A percentile compares a stretch with the other conserved stretches of the same genome.
These are phyloP conservation scores for Casaregolazyma lundiana DNA, from an alignment of 1,139 yeast genomes.

Conservation along the genomic window DNA sequence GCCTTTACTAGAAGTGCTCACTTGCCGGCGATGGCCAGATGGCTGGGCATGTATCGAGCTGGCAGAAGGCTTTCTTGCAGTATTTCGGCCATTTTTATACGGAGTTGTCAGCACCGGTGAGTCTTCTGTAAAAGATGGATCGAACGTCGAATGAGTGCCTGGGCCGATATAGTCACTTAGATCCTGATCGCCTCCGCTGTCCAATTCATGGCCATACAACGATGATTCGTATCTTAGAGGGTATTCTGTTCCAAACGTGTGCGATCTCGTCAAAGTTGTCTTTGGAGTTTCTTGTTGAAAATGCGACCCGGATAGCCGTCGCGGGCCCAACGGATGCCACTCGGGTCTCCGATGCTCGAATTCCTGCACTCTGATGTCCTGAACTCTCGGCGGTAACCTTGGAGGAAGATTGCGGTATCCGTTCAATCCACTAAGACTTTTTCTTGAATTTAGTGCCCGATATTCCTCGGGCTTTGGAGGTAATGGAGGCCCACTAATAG, in stretches of 20 bases:
- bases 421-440: background rate
- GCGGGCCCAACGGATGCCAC: slow-evolving; percentile 19
- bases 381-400: slow-evolving; percentile 3
- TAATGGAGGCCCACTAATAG: slow-evolving; percentile 16
- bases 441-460: background rate
- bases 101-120: background rate
- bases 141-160: background rate
- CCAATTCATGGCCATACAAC: background rate
- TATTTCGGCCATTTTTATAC: background rate
- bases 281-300: background rate
- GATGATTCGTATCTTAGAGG: background rate
- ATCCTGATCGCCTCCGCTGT: background rate
- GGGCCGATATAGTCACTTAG: background rate
- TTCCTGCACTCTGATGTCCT: slow-evolving; percentile 10
- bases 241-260: background rate
- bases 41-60: too few species aligned
- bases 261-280: background rate
- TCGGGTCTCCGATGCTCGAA: slow-evolving; percentile 16
- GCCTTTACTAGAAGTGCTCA: background rate
- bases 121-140: background rate
- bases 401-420: slow-evolving; percentile 4
- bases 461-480: slow-evolving; percentile 20
- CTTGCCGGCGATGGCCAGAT: background rate
- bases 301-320: background rate
- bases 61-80: background rate